A percentile compares a stretch with the other conserved stretches of the same genome.
These are phyloP conservation scores for Teunomyces funiuensis DNA, from an alignment of 805 yeast genomes.

Conservation along the genomic window DNA sequence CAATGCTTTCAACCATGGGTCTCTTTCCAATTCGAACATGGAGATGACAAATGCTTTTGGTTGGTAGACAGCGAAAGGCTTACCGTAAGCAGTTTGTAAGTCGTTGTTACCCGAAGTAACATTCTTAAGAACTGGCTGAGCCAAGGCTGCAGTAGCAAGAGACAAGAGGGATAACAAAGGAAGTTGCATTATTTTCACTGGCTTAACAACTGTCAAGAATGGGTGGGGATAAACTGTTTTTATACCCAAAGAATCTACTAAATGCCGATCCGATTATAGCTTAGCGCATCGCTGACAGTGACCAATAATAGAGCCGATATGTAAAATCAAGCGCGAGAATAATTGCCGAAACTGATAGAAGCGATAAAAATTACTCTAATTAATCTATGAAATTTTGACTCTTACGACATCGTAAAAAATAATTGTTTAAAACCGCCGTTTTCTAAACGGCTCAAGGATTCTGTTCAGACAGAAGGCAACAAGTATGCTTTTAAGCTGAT, in stretches of 20 bases:
- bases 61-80: conserved; percentile 36
- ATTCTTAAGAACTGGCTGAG: conserved; percentile 19
- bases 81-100: conserved; percentile 25
- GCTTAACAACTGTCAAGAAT: not conserved
- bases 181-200: conserved; percentile 1
- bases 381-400: not conserved
- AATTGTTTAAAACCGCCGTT: too few relatives aligned
- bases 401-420: too few relatives aligned
- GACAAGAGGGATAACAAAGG: conserved; percentile 8
- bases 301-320: not conserved
- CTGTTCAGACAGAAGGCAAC: too few relatives aligned
- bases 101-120: conserved; percentile 12
- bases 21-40: conserved; percentile 54
- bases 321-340: not conserved
- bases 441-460: too few relatives aligned
- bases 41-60: conserved; percentile 59
- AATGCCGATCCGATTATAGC: not conserved
- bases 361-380: not conserved
- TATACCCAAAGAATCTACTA: not conserved
- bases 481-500: too few relatives aligned
- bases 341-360: not conserved
- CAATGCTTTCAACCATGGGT: conserved; percentile 50
- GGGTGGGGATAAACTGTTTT: not conserved
- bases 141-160: conserved; percentile 12
- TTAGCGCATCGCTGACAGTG: not conserved